These are phyloP conservation scores for Bacidia gigantensis DNA, from an alignment of 495 filamentous ascomycete species.

Conservation along the genomic window DNA sequence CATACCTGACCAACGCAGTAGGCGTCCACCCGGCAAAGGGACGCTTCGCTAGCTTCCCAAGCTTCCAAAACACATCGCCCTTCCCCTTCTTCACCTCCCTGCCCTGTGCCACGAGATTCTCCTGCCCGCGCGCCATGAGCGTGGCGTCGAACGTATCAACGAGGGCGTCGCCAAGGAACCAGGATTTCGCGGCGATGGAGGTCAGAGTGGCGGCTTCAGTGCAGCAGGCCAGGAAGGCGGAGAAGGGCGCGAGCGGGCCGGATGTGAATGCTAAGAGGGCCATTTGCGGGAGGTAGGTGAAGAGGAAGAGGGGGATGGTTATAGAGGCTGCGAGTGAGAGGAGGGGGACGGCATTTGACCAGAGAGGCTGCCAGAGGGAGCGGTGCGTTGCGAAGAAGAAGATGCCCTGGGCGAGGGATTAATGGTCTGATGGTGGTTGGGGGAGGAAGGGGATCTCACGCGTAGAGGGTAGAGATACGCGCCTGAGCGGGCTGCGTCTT, in stretches of 20 bases:
- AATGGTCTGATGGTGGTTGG: conserved; percentile 13
- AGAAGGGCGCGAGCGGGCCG: conserved; percentile 69
- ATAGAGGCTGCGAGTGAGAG: conserved; percentile 56
- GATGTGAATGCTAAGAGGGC: conserved; percentile 63
- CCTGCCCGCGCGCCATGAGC: conserved; percentile 38
- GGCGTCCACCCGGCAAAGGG: conserved; percentile 57
- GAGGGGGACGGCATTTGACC: conserved; percentile 53
- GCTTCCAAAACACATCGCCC: conserved; percentile 34
- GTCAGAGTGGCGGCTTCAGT: conserved; percentile 72
- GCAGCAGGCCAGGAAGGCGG: conserved; percentile 63
- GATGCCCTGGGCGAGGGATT: conserved; percentile 42
- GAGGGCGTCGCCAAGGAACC: conserved; percentile 64
- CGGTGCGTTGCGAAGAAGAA: conserved; percentile 59
- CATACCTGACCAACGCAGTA: conserved; percentile 50
- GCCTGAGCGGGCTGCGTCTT: conserved; percentile 52
- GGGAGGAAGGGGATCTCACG: conserved; percentile 27
- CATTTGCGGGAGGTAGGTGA: conserved; percentile 84
- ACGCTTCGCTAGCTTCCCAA: conserved; percentile 58
- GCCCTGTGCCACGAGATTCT: conserved; percentile 50
- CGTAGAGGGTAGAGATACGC: conserved; percentile 82
- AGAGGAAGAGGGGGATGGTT: conserved; percentile 67
- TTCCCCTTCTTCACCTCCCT: conserved; percentile 46
- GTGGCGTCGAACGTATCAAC: conserved; percentile 88
- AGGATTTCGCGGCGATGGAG: conserved; percentile 56
- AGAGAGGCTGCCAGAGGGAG: conserved; percentile 50